Conservation (phyloP, 2,329 filamentous ascomycete species). For the Epichloe sibirici region DNA sequence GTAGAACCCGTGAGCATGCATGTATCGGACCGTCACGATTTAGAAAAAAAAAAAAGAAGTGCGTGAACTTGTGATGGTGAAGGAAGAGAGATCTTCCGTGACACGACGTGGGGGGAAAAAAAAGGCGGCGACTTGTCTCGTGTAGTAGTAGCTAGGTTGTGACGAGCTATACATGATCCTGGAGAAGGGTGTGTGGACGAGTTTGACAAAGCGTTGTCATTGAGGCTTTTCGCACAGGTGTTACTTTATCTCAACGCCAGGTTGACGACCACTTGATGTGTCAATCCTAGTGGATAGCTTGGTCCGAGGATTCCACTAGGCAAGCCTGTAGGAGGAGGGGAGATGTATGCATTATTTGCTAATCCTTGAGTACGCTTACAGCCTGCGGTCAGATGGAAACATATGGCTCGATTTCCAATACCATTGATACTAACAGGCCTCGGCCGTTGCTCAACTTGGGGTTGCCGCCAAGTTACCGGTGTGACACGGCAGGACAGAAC, state of each 20-base stretch:
- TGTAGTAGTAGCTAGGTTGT: slow-evolving; percentile 1
- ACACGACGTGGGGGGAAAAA: slow-evolving; percentile 3
- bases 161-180: not conserved
- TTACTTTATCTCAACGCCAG: not conserved
- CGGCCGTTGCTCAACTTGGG: not conserved
- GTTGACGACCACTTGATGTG: not conserved
- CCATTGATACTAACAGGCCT: not conserved
- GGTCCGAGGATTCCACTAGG: not conserved
- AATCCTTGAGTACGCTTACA: no score
- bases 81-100: not conserved
- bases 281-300: not conserved
- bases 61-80: slow-evolving; percentile 6
- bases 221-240: not conserved
- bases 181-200: not conserved
- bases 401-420: not conserved
- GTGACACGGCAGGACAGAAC: not conserved
- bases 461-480: not conserved
- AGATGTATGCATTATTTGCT: not conserved
- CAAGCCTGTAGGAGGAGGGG: not conserved
- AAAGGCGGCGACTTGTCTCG: not conserved
- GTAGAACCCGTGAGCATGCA: slow-evolving; percentile 15
- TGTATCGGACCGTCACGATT: not conserved
- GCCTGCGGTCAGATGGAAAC: not conserved
- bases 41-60: slow-evolving; percentile 4
- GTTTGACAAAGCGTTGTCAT: no score